Conservation (phyloP, 2,329 filamentous ascomycete species). For the Taxawa tesnikishii region DNA sequence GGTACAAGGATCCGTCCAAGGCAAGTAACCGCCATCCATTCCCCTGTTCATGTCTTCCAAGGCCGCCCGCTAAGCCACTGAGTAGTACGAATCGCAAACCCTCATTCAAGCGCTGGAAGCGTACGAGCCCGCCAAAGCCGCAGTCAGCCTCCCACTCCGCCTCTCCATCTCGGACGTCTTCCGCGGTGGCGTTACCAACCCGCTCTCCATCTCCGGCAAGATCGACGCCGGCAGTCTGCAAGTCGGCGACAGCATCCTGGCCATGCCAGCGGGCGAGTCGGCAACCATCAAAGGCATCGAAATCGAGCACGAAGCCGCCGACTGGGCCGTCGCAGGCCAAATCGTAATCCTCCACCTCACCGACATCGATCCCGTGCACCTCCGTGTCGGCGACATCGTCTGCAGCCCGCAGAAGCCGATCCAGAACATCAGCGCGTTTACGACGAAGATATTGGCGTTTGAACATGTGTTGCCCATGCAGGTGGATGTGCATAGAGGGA, state of each 20-base stretch:
- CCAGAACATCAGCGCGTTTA: slow-evolving; percentile 59
- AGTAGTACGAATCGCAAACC: slow-evolving; percentile 34
- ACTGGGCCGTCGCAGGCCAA: slow-evolving; percentile 90
- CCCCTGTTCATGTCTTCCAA: too few relatives aligned
- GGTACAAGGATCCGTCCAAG: slow-evolving; percentile 49
- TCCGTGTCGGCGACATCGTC: slow-evolving; percentile 71
- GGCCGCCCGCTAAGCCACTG: too few relatives aligned
- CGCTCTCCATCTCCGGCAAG: slow-evolving; percentile 73
- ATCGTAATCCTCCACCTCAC: slow-evolving; percentile 74
- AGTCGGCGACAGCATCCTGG: slow-evolving; percentile 64
- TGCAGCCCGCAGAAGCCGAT: slow-evolving; percentile 57
- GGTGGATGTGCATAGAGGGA: slow-evolving; percentile 77
- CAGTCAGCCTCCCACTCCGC: slow-evolving; percentile 67
- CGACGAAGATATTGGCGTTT: slow-evolving; percentile 76
- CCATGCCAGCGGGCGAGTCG: slow-evolving; percentile 70
- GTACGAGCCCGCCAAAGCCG: slow-evolving; percentile 55
- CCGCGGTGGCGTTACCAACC: slow-evolving; percentile 63
- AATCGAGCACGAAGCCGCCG: slow-evolving; percentile 56
- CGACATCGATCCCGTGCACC: slow-evolving; percentile 67
- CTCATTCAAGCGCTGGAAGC: slow-evolving; percentile 74
- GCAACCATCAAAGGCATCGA: slow-evolving; percentile 74
- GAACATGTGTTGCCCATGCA: slow-evolving; percentile 81
- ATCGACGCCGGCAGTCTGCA: slow-evolving; percentile 78
- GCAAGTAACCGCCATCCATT: neutral
- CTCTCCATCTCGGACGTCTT: slow-evolving; percentile 85